A percentile compares a stretch with the other conserved stretches of the same genome.
Conservation (phyloP, 1,139 yeast species). For the Magnusiomyces tetraspermus region DNA sequence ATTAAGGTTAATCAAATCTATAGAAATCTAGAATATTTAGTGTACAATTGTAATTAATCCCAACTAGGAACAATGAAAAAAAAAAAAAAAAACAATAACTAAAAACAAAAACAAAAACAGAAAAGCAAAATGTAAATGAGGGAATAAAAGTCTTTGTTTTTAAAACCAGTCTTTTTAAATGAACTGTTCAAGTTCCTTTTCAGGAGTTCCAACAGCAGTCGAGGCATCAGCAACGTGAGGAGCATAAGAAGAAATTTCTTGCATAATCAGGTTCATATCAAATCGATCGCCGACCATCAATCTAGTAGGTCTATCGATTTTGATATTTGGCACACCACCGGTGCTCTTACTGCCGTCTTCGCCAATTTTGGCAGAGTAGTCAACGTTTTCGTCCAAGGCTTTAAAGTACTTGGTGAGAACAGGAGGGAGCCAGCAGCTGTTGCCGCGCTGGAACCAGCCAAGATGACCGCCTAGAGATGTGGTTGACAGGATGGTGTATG, state of each 20-base stretch:
- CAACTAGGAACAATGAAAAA: no score
- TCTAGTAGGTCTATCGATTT: slow-evolving; percentile 7
- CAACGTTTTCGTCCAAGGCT: slow-evolving; percentile 39
- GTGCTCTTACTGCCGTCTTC: no score
- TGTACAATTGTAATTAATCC: no score
- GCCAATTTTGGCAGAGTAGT: slow-evolving; percentile 9
- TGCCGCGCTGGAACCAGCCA: slow-evolving; percentile 56
- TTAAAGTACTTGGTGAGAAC: slow-evolving; percentile 54
- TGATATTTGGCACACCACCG: slow-evolving; percentile 5
- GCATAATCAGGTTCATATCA: not conserved
- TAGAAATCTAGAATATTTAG: no score
- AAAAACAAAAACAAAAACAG: no score
- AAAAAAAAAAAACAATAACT: no score
- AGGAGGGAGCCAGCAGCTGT: slow-evolving; percentile 62
- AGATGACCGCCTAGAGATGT: slow-evolving; percentile 86
- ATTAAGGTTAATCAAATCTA: no score
- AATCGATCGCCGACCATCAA: slow-evolving; percentile 6
- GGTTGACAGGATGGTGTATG: slow-evolving; percentile 54
- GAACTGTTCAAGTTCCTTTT: no score
- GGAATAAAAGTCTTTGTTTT: not conserved
- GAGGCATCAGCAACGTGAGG: not conserved
- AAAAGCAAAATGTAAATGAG: no score
- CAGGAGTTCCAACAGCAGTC: not conserved
- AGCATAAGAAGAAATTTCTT: no score
- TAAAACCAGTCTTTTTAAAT: no score